Base-by-base conservation (phyloP, 305 asterid species). In the Fraxinus nigra region DNA sequence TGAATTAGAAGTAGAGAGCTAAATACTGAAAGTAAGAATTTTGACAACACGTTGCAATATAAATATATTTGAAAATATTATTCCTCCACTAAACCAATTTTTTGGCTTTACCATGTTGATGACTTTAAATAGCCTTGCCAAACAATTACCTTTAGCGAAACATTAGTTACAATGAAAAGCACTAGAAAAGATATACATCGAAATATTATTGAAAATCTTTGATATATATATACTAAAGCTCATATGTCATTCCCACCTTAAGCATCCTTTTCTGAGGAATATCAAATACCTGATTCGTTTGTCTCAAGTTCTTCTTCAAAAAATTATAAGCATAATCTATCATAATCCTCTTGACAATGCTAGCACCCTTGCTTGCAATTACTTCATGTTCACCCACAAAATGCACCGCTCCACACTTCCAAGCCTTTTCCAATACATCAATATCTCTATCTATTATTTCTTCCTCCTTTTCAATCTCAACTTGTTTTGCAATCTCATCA, bases 211-310 rank as follows among this genome's bases (percentile, higher is more conserved):
- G 10, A 18, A n/a, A 56, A 7, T 3, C n/a, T 46, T 46, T 3
- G 59, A 46, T 46, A 46, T 46, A 4, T 7, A 37, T 77, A 9
- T 43, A 70, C 82, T 89, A 91, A 3, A 91, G 85, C 61, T 89
- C 88, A 79, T 86, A 91, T 0, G 85, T 88, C 97, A 92, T 93
- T 54, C 97, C 97, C 6, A 92, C 97, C 80, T 92, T 92, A 72
- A 92, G 91, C 97, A 93, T 90, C 35, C 88, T 82, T 83, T 87
- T 85, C 1, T 90, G 92, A 18, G 97, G 95, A 70, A 92, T 91
- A 63, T 88, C 91, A 73, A 89, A 87, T 33, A 92, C 85, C 78
- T 83, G 76, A 37, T 87, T 85, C 69, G 87, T 84, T 56, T 92
- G 93, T 84, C 95, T 90, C 86, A 90, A 65, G 37, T 89, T 92